phyloP scores from a whole-genome alignment of 305 asterid genomes.

The Solanum hybrid region DNA sequence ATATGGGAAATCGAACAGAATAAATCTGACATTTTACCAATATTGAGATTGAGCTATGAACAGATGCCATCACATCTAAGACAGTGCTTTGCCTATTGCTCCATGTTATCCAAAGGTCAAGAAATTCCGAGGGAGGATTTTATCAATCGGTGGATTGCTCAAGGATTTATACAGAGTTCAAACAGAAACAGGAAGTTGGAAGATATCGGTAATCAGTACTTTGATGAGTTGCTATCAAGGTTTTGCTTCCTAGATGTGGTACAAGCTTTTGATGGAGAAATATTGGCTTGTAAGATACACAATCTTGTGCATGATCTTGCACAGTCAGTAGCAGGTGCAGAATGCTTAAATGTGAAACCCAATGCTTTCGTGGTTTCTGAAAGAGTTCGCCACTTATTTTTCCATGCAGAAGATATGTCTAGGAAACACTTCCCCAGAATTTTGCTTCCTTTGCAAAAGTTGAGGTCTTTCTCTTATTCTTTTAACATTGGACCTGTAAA shows the following conservation, averaged over 20 bases:
- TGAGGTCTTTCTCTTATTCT: constrained; percentile 31
- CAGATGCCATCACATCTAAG: constrained; percentile 34
- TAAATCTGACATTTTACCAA: constrained; percentile 32
- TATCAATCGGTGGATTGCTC: constrained; percentile 46
- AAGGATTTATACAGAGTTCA: constrained; percentile 27
- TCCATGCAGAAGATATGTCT: constrained; percentile 24
- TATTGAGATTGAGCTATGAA: constrained; percentile 41
- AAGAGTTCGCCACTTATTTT: constrained; percentile 26
- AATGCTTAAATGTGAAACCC: constrained; percentile 23
- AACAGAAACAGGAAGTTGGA: constrained; percentile 16
- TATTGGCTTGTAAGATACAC: constrained; percentile 39
- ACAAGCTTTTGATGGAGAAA: constrained; percentile 43
- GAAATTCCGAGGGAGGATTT: constrained; percentile 39
- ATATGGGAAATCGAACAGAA: constrained; percentile 43
- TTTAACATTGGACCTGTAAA: constrained; percentile 19
- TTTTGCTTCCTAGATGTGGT: constrained; percentile 42
- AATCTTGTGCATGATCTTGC: constrained; percentile 49
- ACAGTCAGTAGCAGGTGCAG: constrained; percentile 32
- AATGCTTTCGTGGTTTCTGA: constrained; percentile 12
- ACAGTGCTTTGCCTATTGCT: constrained; percentile 54
- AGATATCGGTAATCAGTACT: constrained; percentile 32
- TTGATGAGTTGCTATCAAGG: constrained; percentile 34
- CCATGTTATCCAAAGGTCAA: constrained; percentile 38
- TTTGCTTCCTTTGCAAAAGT: constrained; percentile 18
- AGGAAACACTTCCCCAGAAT: constrained; percentile 13